These are phyloP conservation scores for Plenodomus tracheiphilus DNA, from an alignment of 2,329 filamentous ascomycete genomes.

Conservation along the genomic window DNA sequence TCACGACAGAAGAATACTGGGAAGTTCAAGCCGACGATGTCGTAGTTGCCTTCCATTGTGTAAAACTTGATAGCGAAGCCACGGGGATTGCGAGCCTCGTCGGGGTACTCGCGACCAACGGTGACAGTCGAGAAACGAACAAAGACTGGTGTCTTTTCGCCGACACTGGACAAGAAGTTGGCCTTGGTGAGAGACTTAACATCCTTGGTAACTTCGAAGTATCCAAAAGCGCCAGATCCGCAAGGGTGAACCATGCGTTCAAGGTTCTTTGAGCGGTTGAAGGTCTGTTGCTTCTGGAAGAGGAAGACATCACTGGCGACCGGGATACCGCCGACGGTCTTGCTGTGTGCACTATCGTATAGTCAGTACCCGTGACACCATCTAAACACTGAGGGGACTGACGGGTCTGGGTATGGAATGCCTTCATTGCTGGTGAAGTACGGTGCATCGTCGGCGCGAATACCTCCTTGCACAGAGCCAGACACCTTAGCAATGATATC, in stretches of 20 bases:
- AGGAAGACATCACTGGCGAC: constrained; percentile 56
- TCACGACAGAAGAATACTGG: constrained; percentile 57
- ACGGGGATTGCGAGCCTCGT: constrained; percentile 52
- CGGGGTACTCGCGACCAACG: constrained; percentile 49
- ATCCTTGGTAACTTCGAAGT: constrained; percentile 51
- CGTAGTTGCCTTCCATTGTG: constrained; percentile 54
- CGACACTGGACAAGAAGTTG: constrained; percentile 45
- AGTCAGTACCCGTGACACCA: neutral
- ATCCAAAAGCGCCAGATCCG: constrained; percentile 51
- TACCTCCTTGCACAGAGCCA: constrained; percentile 51
- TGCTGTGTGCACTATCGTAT: constrained; percentile 48
- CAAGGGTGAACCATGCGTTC: constrained; percentile 50
- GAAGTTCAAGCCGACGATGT: constrained; percentile 54
- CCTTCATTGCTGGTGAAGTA: constrained; percentile 62
- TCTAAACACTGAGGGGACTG: constrained; percentile 6
- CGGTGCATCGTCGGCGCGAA: constrained; percentile 53
- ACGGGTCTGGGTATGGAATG: constrained; percentile 56
- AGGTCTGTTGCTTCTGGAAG: constrained; percentile 59
- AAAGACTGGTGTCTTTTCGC: constrained; percentile 50
- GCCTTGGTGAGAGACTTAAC: constrained; percentile 46
- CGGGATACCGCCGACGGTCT: constrained; percentile 58
- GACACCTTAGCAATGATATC: constrained; percentile 57
- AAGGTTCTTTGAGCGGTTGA: constrained; percentile 60
- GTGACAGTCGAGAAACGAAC: constrained; percentile 53
- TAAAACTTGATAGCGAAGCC: constrained; percentile 57